A percentile compares a stretch with the other conserved stretches of the same genome.
Conservation (phyloP, 2,329 filamentous ascomycete species). For the Fusarium brachygibbosum region DNA sequence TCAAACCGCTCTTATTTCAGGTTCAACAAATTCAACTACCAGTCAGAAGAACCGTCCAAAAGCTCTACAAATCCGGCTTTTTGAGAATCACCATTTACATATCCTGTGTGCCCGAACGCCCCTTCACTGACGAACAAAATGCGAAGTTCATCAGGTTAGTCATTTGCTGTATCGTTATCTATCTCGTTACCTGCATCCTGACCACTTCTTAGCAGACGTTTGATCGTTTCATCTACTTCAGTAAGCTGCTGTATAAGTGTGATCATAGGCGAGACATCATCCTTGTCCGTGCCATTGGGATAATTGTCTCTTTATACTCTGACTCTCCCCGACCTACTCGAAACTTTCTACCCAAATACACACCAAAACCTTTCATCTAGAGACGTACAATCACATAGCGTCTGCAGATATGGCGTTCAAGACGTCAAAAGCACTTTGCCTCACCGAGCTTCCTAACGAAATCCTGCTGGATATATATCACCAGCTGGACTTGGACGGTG, state of each 20-base stretch:
- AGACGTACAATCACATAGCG: not conserved
- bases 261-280: conserved; percentile 8
- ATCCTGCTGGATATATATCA: conserved; percentile 64
- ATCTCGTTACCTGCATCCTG: conserved; percentile 16
- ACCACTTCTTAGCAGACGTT: not conserved
- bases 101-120: conserved; percentile 1
- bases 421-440: conserved; percentile 27
- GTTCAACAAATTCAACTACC: conserved; percentile 8
- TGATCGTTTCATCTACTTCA: conserved; percentile 23
- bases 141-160: conserved; percentile 35
- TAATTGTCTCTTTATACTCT: conserved; percentile 8
- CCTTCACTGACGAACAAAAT: conserved; percentile 31
- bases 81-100: not conserved
- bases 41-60: not conserved
- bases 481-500: conserved; percentile 58
- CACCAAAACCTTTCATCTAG: not conserved
- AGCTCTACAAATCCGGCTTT: not conserved
- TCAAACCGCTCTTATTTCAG: conserved; percentile 29
- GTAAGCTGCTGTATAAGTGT: conserved; percentile 3
- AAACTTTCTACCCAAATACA: not conserved
- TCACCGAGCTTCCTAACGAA: conserved; percentile 60
- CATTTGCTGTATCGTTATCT: conserved; percentile 2
- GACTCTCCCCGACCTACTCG: not conserved
- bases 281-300: conserved; percentile 9
- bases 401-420: conserved; percentile 36